Evolutionary conservation across 75 land plant genomes (phyloP).

Genomic region (Sequoia sempervirens): DNA sequence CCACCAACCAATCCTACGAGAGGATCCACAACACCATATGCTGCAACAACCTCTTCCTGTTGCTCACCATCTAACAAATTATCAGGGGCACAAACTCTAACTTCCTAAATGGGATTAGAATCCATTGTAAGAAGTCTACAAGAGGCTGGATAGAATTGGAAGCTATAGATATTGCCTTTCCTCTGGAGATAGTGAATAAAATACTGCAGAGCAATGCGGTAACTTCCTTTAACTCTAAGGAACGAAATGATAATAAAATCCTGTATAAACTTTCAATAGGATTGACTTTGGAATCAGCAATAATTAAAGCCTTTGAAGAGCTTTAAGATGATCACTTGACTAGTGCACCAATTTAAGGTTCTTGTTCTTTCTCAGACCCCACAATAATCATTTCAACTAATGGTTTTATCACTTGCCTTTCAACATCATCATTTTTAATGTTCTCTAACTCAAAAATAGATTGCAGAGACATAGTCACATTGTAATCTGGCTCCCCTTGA

Average conservation of each 20-base stretch:
- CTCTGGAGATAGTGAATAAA: conserved; percentile 44
- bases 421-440: conserved; percentile 55
- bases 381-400: conserved; percentile 78
- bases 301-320: conserved; percentile 35
- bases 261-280: conserved; percentile 48
- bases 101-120: conserved; percentile 24
- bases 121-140: conserved; percentile 40
- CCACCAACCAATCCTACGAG: conserved; percentile 40
- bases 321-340: conserved; percentile 41
- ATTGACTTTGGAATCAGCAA: conserved; percentile 55
- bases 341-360: conserved; percentile 1
- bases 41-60: conserved; percentile 67
- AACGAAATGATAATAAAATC: conserved; percentile 40
- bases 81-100: conserved; percentile 64
- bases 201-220: conserved; percentile 64
- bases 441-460: conserved; percentile 74
- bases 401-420: conserved; percentile 76
- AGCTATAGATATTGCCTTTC: conserved; percentile 38
- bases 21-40: conserved; percentile 54
- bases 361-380: conserved; percentile 75
- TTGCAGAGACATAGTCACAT: conserved; percentile 30
- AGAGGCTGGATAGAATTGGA: conserved; percentile 56
- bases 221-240: conserved; percentile 60
- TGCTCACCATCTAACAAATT: conserved; percentile 83
- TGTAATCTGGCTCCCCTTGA: too few relatives aligned